Evolutionary conservation across 805 yeast genomes (phyloP).

Genomic region (Yarrowia divulgata): DNA sequence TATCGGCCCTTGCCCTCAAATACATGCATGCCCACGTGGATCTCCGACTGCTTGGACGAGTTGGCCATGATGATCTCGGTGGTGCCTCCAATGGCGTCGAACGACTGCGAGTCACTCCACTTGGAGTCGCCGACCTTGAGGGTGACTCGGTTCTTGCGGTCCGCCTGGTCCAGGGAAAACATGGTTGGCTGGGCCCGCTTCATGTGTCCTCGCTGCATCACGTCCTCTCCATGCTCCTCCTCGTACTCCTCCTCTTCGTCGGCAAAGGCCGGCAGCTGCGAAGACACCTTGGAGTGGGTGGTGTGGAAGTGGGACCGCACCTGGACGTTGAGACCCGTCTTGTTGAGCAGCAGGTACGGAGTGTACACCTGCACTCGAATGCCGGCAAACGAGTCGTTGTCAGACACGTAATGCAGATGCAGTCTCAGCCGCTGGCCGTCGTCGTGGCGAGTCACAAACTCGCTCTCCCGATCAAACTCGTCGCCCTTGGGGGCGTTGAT

Average conservation of each 20-base stretch:
- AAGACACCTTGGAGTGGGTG: constrained; percentile 53
- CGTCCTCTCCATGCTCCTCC: constrained; percentile 47
- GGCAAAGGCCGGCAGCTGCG: constrained; percentile 37
- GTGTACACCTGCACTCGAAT: constrained; percentile 74
- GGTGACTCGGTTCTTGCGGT: constrained; percentile 69
- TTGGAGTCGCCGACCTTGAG: constrained; percentile 71
- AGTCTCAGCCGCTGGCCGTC: constrained; percentile 75
- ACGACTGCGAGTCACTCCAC: constrained; percentile 76
- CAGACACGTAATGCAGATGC: constrained; percentile 66
- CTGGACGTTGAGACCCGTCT: constrained; percentile 72
- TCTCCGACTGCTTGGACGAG: constrained; percentile 56
- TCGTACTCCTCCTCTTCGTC: constrained; percentile 40
- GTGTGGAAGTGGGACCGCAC: constrained; percentile 64
- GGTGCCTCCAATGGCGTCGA: constrained; percentile 89
- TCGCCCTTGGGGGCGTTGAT: constrained; percentile 53
- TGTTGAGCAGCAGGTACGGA: constrained; percentile 83
- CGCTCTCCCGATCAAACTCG: constrained; percentile 63
- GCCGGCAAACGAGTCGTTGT: constrained; percentile 59
- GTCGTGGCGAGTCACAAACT: constrained; percentile 57
- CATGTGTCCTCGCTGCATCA: constrained; percentile 47
- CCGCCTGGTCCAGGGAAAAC: constrained; percentile 80
- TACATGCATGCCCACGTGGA: constrained; percentile 71
- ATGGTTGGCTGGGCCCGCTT: constrained; percentile 63
- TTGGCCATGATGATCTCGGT: constrained; percentile 59
- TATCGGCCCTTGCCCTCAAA: constrained; percentile 88